Evolutionary conservation across 352 stramenopile species (phyloP), one percentile per base, ranked within the genome.

Genomic region (Phytophthora fragariae): DNA sequence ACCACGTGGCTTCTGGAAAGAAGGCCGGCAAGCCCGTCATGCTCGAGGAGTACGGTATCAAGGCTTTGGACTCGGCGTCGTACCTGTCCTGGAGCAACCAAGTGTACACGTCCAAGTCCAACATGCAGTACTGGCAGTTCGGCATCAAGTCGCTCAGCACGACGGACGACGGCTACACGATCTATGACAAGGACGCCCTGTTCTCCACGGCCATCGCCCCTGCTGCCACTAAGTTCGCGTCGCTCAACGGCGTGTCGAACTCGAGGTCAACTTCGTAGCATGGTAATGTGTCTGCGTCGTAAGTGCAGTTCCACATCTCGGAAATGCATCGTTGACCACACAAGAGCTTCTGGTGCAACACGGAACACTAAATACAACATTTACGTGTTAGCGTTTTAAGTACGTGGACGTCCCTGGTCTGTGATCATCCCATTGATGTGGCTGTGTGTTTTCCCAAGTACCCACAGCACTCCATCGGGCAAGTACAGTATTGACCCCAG

Each of bases 71-170:
- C 58, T 67, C 65, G 46, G 47, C 57, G 15, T 66, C 68, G 10
- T 81, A 81, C 65, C 31, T 70, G 57, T 52, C 74, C 1, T 81
- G 74, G 74, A 81, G 74, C 24, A 41, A 81, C 33, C 17, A 71
- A 46, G 68, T 76, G 60, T 71, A 74, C 55, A 35, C 44, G 15
- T 35, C 37, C 58, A 74, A 77, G 61, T 81, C 70, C 8, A 68
- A 81, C 62, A 81, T 81, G 74, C 74, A 81, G 61, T 81, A 81
- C 70, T 81, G 74, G 74, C 74, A 81, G 62, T 81, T 81, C 41
- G 74, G 74, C 47, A 58, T 81, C 24, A 70, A 70, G 44, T 81
- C 74, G 10, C 65, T 81, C 9, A 69, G 55, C 56, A 62, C 69
- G 57, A 76, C 69, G n/a, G 57, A 76, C 41, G 69, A 76, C 15